Base-by-base conservation (phyloP, 2,329 filamentous ascomycete genomes). In the Aspergillus ustus region DNA sequence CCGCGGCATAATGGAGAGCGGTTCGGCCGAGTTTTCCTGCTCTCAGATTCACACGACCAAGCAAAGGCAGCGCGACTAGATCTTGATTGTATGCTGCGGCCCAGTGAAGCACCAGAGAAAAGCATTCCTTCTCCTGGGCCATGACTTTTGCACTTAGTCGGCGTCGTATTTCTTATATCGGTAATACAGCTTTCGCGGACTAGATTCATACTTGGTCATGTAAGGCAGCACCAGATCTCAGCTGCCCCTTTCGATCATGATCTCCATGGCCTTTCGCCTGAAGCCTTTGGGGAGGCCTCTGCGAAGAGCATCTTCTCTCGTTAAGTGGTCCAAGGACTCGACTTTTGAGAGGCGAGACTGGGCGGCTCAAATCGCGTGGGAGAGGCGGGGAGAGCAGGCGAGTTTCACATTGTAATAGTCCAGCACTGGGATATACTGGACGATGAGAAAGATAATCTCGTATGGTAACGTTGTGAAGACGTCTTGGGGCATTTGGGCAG, bases 341-440 rank as follows among this genome's bases (percentile, higher is more conserved):
- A 13, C 31, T 20, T 25, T 17, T 4, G 55, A 28, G 3, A 51
- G 11, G 20, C 46, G 55, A 11, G 55, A 49, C 6, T 28, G 20
- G 20, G 34, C 34, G 43, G 28, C 22, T 25, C 55, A 31, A 22
- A 57, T 20, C 2, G 34, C 29, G 2, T 51, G 4, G 46, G 46
- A 13, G 48, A 57, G 46, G 0, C 5, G 20, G 20, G 31, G 55
- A 20, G 15, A 51, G 7, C 54, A 44, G 11, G 55, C 48, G 17
- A 51, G n/a, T 20, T 58, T 58, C 6, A 58, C 13, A 3, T n/a
- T 15, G 15, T 52, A 51, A 46, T 58, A 58, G 20, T 51, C 46
- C 3, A 44, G 19, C 2, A 58, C 20, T 13, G 31, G 46, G 15
- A 58, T 15, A 20, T 58, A 22, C 4, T 25, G 44, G 22, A 58